These are phyloP conservation scores for Diplodia mutila DNA, from an alignment of 2,329 filamentous ascomycete species.

Conservation along the genomic window DNA sequence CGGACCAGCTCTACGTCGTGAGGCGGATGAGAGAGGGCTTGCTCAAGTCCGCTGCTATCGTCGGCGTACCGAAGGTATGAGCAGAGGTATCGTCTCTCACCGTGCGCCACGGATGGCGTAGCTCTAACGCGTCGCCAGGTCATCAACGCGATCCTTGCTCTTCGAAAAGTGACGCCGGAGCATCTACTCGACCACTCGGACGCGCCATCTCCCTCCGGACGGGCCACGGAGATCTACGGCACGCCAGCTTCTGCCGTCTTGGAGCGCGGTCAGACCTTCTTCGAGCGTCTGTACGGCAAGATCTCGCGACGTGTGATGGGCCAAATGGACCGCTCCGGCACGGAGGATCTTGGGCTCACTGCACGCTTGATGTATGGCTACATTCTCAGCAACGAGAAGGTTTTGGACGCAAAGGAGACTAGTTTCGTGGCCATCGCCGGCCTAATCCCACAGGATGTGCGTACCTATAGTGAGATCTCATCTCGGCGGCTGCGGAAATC, in stretches of 20 bases:
- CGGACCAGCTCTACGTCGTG: conserved; percentile 50
- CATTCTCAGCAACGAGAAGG: conserved; percentile 52
- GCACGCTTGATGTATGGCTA: conserved; percentile 56
- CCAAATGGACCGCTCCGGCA: conserved; percentile 55
- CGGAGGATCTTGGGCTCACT: conserved; percentile 54
- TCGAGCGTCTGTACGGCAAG: conserved; percentile 56
- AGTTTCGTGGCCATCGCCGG: conserved; percentile 58
- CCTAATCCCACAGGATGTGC: conserved; percentile 57
- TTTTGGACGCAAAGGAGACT: conserved; percentile 54
- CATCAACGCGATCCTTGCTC: conserved; percentile 47
- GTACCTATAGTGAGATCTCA: conserved; percentile 27
- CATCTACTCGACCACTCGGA: conserved; percentile 48
- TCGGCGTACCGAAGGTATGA: conserved; percentile 56
- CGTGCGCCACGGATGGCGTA: conserved; percentile 17
- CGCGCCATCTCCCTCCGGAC: conserved; percentile 45
- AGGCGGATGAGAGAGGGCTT: conserved; percentile 56
- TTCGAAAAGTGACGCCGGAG: conserved; percentile 50
- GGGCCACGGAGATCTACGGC: conserved; percentile 46
- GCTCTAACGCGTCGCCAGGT: conserved; percentile 27
- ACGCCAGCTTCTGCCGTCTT: conserved; percentile 44
- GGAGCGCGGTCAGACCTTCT: conserved; percentile 52
- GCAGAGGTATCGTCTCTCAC: conserved; percentile 1
- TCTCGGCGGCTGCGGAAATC: background rate
- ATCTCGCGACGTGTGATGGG: conserved; percentile 53
- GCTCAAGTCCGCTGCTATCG: conserved; percentile 54